Evolutionary conservation across 1,284 basidiomycete species (phyloP).

Genomic region (Neolentinus lepideus): DNA sequence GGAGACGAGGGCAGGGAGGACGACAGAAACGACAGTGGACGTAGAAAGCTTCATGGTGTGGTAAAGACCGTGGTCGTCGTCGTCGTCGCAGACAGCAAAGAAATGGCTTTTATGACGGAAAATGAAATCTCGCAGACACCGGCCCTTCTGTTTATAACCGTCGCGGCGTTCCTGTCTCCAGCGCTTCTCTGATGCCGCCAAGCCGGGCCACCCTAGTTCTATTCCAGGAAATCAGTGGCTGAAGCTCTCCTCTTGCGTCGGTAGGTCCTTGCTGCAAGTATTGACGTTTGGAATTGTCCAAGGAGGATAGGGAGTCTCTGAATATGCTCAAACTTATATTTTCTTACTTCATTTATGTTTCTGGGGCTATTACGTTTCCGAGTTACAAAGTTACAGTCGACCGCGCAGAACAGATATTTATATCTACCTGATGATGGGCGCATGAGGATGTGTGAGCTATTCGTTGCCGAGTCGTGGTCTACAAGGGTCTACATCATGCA

Average conservation of each 20-base stretch:
- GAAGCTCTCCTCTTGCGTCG: neutral
- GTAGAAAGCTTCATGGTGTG: slow-evolving; percentile 27
- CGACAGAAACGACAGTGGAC: slow-evolving; percentile 18
- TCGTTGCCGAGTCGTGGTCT: too few relatives aligned
- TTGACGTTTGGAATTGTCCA: too few relatives aligned
- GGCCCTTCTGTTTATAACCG: neutral
- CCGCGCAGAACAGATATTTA: too few relatives aligned
- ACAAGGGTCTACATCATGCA: too few relatives aligned
- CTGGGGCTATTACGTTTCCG: too few relatives aligned
- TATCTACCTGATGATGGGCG: too few relatives aligned
- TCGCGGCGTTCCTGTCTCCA: neutral
- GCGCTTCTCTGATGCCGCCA: neutral
- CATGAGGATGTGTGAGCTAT: too few relatives aligned
- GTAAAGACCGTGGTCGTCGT: slow-evolving; percentile 11
- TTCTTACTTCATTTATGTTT: too few relatives aligned
- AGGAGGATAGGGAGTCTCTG: too few relatives aligned
- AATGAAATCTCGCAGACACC: neutral
- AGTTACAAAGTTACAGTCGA: too few relatives aligned
- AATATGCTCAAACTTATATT: too few relatives aligned
- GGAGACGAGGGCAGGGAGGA: slow-evolving; percentile 22
- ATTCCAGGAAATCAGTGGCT: neutral
- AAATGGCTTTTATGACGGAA: neutral
- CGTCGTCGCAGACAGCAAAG: neutral
- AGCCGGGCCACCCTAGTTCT: neutral
- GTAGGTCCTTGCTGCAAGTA: too few relatives aligned